Evolutionary conservation across 192 early-diverging fungal species (phyloP), one percentile per base, ranked within the genome.

Genomic region (Diversispora epigaea): DNA sequence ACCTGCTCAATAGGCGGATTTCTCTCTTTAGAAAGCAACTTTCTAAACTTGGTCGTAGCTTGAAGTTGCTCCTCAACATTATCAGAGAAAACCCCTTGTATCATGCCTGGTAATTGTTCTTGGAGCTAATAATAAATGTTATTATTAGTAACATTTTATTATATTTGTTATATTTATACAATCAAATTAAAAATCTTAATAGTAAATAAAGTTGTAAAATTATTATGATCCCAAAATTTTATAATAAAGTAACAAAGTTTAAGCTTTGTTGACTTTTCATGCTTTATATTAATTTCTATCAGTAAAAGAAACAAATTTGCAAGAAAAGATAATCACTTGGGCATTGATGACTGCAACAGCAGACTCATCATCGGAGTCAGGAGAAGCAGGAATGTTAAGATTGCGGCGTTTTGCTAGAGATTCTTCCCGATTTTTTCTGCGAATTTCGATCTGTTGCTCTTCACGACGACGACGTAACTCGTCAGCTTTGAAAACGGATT

Each of bases 1-100:
- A 98, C 95, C 80, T 97, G 91, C 67, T 94, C 94, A 79, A 99
- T 99, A 22, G 97, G 97, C 54, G 96, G 97, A 84, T 95, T 94
- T 73, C 89, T 89, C 82, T 97, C 96, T 88, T 90, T 87, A 32
- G 96, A 98, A 46, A 99, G 89, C 22, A 98, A 84, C 84, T 97
- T 97, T 80, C 96, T 88, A 86, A 99, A 99, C 68, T 89, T 89
- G 12, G 91, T 89, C 40, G 94, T 95, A 12, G 95, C 89, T 11
- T 84, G 73, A 46, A 94, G 81, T 82, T 98, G 95, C 32, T 85
- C 86, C 47, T 96, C 93, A 9, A 89, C 81, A 77, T 93, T 87
- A 19, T 87, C 81, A 6, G 94, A 93, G 78, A 92, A 90, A 22
- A 98, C 89, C 17, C 85, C 91, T 14, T 81, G 80, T 52, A 96